Base-by-base conservation (phyloP, 164 flowering plant genomes). In the Liquidambar formosana region DNA sequence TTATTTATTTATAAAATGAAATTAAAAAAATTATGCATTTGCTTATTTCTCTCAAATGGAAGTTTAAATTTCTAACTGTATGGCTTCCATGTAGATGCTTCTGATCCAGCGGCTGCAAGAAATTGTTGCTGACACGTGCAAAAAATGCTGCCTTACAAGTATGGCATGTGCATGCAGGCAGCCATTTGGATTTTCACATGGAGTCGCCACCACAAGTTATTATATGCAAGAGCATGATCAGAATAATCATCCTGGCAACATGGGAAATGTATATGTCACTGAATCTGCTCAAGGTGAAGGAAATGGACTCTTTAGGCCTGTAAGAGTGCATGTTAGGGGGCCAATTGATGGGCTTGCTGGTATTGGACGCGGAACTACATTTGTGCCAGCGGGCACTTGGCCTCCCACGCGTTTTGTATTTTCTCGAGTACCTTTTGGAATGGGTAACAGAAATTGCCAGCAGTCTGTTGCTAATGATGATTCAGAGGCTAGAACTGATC, bases 321-420 rank as follows among this genome's bases (percentile, higher is more conserved):
- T 92, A 1, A 78, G 97, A 51, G 86, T 92, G 61, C 95, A 96
- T 77, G 97, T 90, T 33, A 83, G 97, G 71, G 98, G 94, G 0
- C 88, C 95, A 18, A 81, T 80, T 68, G 99, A 96, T 78, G 99
- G 99, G 60, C 92, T 96, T 75, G 98, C 98, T 61, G 99, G 95
- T 64, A 88, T 96, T 78, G 99, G 99, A 26, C 93, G 94, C 66
- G 99, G 97, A 57, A 73, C 84, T 46, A 85, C 94, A 67, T 85
- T 83, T 76, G 93, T 89, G 67, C 92, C 95, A 16, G 79, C 90
- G 22, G 70, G 82, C 75, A 84, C 90, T 60, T 87, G 92, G 93
- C 86, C 94, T 67, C 97, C 98, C n/a, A 88, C 97, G 41, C 92
- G 95, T 58, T 83, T 90, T 79, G 97, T 96, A 47, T 96, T 88